Conservation (phyloP, 306 rosid species). For the Cucumis melo region DNA sequence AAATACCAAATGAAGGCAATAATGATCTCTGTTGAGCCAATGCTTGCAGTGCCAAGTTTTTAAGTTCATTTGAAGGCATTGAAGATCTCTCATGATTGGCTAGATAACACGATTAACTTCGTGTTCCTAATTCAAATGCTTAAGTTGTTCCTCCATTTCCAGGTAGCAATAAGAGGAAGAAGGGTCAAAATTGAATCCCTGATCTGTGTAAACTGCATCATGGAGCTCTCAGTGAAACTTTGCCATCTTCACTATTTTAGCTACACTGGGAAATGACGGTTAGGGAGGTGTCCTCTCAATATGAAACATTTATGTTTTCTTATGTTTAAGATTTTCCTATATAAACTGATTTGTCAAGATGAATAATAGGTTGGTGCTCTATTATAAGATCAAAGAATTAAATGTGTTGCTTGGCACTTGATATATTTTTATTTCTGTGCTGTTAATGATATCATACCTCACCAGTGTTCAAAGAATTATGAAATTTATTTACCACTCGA, state of each 20-base stretch:
- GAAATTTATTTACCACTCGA: neutral
- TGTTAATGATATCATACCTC: neutral
- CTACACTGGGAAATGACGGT: neutral
- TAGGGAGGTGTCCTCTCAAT: neutral
- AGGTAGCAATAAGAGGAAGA: neutral
- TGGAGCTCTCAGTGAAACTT: neutral
- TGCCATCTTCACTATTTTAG: neutral
- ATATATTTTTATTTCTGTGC: neutral
- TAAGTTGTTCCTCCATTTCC: neutral
- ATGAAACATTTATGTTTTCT: neutral
- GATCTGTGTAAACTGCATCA: neutral
- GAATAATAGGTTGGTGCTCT: neutral
- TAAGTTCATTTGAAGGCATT: neutral
- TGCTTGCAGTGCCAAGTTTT: neutral
- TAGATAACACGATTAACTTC: neutral
- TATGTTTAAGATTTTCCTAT: neutral
- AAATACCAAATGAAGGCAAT: too few species aligned
- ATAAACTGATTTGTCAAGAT: neutral
- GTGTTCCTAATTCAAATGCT: neutral
- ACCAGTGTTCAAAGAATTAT: neutral
- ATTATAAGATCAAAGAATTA: neutral
- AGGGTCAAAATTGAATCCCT: neutral
- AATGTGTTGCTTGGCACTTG: neutral
- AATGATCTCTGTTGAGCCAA: neutral
- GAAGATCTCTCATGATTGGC: neutral